Evolutionary conservation across 169 alveolate genomes (phyloP), one percentile per base, ranked within the genome.

Genomic region (Besnoitia besnoiti): DNA sequence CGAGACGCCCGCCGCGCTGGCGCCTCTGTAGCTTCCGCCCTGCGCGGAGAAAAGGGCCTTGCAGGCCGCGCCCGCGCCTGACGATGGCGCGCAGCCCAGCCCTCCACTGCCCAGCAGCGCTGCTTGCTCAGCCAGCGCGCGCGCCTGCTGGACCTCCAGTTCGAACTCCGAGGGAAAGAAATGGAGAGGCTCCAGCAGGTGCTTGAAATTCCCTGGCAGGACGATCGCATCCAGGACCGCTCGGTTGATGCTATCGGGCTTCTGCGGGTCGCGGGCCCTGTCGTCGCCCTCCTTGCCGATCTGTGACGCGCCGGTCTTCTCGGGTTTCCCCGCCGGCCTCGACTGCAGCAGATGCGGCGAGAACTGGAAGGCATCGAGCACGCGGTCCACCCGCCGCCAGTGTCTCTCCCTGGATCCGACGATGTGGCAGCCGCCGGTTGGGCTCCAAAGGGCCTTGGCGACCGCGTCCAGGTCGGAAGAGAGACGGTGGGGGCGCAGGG

Each of bases 341-440:
- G 67, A 1, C 67, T 55, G 67, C 33, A n/a, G 33, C 33, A 55
- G 33, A 21, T 55, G 67, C n/a, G n/a, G n/a, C 67, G 67, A 55
- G n/a, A 55, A 55, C 33, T 55, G 67, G 30, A 21, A 77, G 87
- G 49, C 40, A 37, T 77, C 47, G 40, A 77, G 59, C 33, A 44
- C 50, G 35, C 61, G 44, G 59, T 77, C 87, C 14, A 77, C 55
- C 37, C 49, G 49, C 21, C 35, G 87, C 87, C 87, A 77, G 59
- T 77, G 87, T 1, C 33, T 30, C 37, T 77, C 87, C 33, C 37
- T 24, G 39, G 49, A 19, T 14, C 44, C 27, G 59, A 77, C 87
- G 4, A 77, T 35, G 59, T 42, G 40, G 87, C 87, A 77, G 37
- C 87, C 87, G n/a, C 40, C 40, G 10, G 37, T 12, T n/a, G 39